Conservation (phyloP, 345 rosid species). For the Salix udensis region DNA sequence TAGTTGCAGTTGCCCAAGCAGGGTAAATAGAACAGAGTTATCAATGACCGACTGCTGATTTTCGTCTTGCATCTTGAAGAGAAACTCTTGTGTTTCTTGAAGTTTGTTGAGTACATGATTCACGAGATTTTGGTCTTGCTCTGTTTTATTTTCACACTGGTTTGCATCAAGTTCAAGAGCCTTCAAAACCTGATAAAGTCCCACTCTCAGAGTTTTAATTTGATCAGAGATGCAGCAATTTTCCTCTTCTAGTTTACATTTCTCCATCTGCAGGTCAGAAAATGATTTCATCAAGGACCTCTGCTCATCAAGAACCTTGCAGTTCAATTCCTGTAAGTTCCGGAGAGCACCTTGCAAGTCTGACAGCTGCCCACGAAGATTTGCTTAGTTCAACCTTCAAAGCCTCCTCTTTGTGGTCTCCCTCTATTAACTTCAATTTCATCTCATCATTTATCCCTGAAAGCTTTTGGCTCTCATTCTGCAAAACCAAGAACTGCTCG, state of each 20-base stretch:
- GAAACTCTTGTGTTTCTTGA: constrained; percentile 49
- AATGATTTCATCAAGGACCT: constrained; percentile 38
- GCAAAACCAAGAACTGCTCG: constrained; percentile 43
- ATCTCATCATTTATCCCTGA: constrained; percentile 43
- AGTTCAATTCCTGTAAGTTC: constrained; percentile 48
- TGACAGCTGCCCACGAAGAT: constrained; percentile 42
- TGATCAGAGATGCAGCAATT: constrained; percentile 36
- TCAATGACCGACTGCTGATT: constrained; percentile 51
- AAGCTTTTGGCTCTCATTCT: constrained; percentile 41
- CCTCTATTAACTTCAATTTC: constrained; percentile 44
- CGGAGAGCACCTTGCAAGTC: constrained; percentile 41
- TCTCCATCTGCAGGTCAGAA: constrained; percentile 44
- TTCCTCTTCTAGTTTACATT: constrained; percentile 57
- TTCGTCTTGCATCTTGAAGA: constrained; percentile 47
- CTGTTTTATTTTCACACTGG: constrained; percentile 31
- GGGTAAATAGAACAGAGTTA: constrained; percentile 54
- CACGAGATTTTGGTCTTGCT: constrained; percentile 40
- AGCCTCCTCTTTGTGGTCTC: constrained; percentile 51
- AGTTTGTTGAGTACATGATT: constrained; percentile 42
- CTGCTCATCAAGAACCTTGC: constrained; percentile 48
- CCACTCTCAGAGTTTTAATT: constrained; percentile 45
- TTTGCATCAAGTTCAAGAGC: constrained; percentile 42
- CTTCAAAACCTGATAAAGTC: constrained; percentile 50
- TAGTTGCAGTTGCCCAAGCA: constrained; percentile 56
- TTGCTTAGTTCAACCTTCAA: constrained; percentile 49